Percentiles rank a stretch among this genome's conserved stretches.
These are phyloP conservation scores for Durio zibethinus DNA, from an alignment of 345 rosid genomes.

Conservation along the genomic window DNA sequence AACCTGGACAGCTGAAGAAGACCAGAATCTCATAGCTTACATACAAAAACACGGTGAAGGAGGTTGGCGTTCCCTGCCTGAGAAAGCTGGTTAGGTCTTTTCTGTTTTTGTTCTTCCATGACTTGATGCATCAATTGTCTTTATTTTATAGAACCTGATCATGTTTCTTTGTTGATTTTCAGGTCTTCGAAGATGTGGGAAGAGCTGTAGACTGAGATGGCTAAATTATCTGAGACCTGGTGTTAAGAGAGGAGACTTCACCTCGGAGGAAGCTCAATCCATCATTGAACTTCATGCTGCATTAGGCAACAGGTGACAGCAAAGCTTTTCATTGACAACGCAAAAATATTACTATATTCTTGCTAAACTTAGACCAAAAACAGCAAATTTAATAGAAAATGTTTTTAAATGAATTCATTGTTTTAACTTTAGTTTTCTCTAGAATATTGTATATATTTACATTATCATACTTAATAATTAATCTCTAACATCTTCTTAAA, in stretches of 20 bases:
- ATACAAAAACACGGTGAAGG: conserved; percentile 46
- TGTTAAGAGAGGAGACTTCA: conserved; percentile 49
- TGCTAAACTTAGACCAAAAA: not conserved
- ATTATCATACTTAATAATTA: too few species aligned
- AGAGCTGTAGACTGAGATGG: conserved; percentile 56
- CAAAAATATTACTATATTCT: not conserved
- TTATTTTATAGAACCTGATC: not conserved
- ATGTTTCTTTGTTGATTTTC: not conserved
- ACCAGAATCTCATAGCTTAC: conserved; percentile 39
- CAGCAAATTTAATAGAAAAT: too few species aligned
- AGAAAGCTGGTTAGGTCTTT: conserved; percentile 40
- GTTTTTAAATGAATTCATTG: too few species aligned
- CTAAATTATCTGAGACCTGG: conserved; percentile 49
- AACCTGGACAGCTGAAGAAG: conserved; percentile 53
- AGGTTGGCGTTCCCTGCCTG: conserved; percentile 47
- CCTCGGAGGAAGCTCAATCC: conserved; percentile 32
- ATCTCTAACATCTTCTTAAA: too few species aligned
- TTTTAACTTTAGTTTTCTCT: not conserved
- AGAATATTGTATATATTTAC: too few species aligned
- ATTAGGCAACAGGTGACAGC: conserved; percentile 43
- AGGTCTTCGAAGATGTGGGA: conserved; percentile 52
- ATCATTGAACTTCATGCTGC: conserved; percentile 43
- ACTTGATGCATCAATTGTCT: not conserved
- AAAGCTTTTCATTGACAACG: not conserved
- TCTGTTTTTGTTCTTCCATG: not conserved